Base-by-base conservation (phyloP, 2,329 filamentous ascomycete genomes). In the Coniochaeta sp. region DNA sequence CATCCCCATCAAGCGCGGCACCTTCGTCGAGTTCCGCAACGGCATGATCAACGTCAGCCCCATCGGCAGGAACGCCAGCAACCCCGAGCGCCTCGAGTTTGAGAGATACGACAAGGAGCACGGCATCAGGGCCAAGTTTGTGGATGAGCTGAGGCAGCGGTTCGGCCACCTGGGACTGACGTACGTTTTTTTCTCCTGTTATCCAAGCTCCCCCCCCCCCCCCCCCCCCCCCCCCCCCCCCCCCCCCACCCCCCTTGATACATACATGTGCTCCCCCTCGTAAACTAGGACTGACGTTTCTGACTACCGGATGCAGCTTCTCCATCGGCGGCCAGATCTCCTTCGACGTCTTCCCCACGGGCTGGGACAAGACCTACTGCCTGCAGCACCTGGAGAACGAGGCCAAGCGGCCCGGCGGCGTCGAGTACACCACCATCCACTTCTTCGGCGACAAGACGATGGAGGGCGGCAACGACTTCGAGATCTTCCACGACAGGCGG, bases 321-420 rank as follows among this genome's bases (percentile, higher is more conserved):
- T 93, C 91, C 64, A 96, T 99, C 69, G 95, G 95, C 68, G 95
- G 95, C 59, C 91, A 97, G 73, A 97, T 99, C 76, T 97, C 93
- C 62, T 99, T 99, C 75, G 95, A 99, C 72, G 90, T 98, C 69
- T 99, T 99, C 83, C 95, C 95, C 65, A 85, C 81, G 2, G 95
- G 95, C 71, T 99, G 95, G 95, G 95, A 99, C 79, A 99, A 98
- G 87, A 96, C 91, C 11, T 99, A 96, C 83, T 97, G 93, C 79
- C 81, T 98, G 67, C 81, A 85, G 68, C 93, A 97, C 76, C 80
- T 98, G 63, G 91, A 95, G 78, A 83, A 83, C 64, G 93, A 97
- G 74, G 87, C 89, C 64, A 78, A 82, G 77, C 81, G 83, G 73
- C 80, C 83, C 44, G 87, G 85, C 69, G 88, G 89, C 64, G 79